Conservation (phyloP, 495 filamentous ascomycete species). For the Aspergillus conjunctus region DNA sequence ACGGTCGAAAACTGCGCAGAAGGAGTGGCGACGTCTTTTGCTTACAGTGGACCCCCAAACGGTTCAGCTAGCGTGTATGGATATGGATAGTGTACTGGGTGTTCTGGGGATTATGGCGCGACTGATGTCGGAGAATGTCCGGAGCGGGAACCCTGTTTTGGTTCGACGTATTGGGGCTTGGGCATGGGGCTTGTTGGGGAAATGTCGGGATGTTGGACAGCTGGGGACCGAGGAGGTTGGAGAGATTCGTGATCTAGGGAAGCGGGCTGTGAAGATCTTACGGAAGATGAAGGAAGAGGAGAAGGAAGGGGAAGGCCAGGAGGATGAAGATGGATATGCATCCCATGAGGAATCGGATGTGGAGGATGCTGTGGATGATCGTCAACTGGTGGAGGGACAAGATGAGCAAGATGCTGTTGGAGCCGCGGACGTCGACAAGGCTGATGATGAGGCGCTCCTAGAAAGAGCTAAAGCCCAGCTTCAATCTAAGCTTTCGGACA, state of each 20-base stretch:
- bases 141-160: conserved; percentile 44
- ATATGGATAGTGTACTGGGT: conserved; percentile 58
- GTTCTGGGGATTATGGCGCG: conserved; percentile 47
- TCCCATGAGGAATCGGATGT: conserved; percentile 30
- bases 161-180: conserved; percentile 53
- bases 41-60: conserved; percentile 62
- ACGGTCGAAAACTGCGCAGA: conserved; percentile 41
- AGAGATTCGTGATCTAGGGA: conserved; percentile 50
- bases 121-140: conserved; percentile 46
- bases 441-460: conserved; percentile 38
- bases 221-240: conserved; percentile 55
- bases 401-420: conserved; percentile 19
- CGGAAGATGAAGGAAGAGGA: conserved; percentile 47
- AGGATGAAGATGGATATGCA: conserved; percentile 33
- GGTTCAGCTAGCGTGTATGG: conserved; percentile 69
- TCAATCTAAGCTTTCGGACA: conserved; percentile 47
- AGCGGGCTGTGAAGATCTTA: conserved; percentile 48
- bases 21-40: conserved; percentile 55
- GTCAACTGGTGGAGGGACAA: conserved; percentile 15
- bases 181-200: conserved; percentile 53
- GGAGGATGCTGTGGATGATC: conserved; percentile 24
- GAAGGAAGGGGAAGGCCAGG: conserved; percentile 23
- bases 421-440: conserved; percentile 25
- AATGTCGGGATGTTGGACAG: conserved; percentile 51
- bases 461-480: conserved; percentile 62